Evolutionary conservation across 495 filamentous ascomycete species (phyloP).

Genomic region (Aspergillus asperescens): DNA sequence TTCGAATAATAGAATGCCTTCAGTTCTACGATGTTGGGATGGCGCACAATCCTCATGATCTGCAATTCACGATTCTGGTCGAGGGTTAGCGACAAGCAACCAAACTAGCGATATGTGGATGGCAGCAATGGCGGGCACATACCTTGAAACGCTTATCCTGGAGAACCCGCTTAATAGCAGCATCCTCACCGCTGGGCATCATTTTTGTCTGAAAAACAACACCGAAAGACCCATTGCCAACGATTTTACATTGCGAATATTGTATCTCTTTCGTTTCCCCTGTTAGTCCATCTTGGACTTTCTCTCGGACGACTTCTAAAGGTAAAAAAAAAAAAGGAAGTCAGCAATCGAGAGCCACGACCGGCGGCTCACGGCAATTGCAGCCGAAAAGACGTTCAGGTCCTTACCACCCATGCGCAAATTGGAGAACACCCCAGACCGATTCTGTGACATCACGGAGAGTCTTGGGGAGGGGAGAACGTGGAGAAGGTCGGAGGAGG

Average conservation of each 20-base stretch:
- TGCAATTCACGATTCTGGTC: constrained; percentile 93
- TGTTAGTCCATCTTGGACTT: constrained; percentile 96
- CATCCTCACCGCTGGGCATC: constrained; percentile 93
- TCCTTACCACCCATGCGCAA: constrained; percentile 79
- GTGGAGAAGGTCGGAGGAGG: constrained; percentile 14
- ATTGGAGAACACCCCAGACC: constrained; percentile 68
- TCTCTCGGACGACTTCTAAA: constrained; percentile 94
- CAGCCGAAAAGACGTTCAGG: constrained; percentile 4
- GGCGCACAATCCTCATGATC: constrained; percentile 98
- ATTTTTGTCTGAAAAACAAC: constrained; percentile 99
- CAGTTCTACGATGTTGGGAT: constrained; percentile 97
- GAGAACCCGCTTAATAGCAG: constrained; percentile 95
- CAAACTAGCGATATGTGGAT: constrained; percentile 1
- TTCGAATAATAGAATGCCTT: constrained; percentile 99
- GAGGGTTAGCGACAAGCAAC: constrained; percentile 29
- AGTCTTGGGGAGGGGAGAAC: constrained; percentile 18
- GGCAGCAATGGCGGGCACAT: constrained; percentile 10
- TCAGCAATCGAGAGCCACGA: neutral
- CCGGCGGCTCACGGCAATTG: constrained; percentile 10
- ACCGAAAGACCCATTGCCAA: constrained; percentile 98
- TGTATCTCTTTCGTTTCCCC: constrained; percentile 94
- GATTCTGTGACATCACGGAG: constrained; percentile 63
- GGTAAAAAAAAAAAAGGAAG: constrained; percentile 2
- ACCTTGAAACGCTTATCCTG: constrained; percentile 99
- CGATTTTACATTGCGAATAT: constrained; percentile 99